phyloP scores from a whole-genome alignment of 2,329 filamentous ascomycete species.

The Arachnopeziza araneosa region DNA sequence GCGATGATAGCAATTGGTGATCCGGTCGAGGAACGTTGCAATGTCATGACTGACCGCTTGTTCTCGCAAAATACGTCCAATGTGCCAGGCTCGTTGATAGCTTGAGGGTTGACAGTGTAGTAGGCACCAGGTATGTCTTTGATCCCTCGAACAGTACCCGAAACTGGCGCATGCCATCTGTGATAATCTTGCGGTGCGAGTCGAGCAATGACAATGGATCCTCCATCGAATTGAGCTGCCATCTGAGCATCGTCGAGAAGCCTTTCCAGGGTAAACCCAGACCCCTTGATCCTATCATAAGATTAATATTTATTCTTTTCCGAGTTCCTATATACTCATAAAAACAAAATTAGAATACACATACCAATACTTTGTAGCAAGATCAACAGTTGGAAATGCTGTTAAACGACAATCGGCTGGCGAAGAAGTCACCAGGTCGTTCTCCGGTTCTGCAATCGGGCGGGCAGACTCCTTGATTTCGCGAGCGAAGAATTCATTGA shows the following conservation, averaged over 20 bases:
- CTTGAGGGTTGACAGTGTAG: constrained; percentile 38
- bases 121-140: constrained; percentile 38
- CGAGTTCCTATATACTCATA: too few relatives aligned
- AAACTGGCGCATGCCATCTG: constrained; percentile 39
- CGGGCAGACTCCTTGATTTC: constrained; percentile 16
- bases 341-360: background rate
- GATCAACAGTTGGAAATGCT: constrained; percentile 79
- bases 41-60: constrained; percentile 13
- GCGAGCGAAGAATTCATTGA: constrained; percentile 15
- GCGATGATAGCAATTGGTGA: constrained; percentile 15
- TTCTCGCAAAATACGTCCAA: constrained; percentile 19
- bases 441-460: constrained; percentile 15
- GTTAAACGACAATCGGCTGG: constrained; percentile 80
- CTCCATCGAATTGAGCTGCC: constrained; percentile 31
- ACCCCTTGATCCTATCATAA: constrained; percentile 33
- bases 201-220: constrained; percentile 36
- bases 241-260: constrained; percentile 33
- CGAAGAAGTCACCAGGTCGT: constrained; percentile 15
- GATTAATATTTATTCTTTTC: background rate
- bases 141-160: constrained; percentile 34
- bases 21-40: constrained; percentile 13
- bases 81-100: constrained; percentile 17
- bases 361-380: constrained; percentile 66
- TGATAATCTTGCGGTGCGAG: constrained; percentile 42
- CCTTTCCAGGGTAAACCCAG: constrained; percentile 37